Percentiles rank a stretch among this genome's conserved stretches.
phyloP scores from a whole-genome alignment of 768 basidiomycete genomes.

The Hygrocybe coccinea region DNA sequence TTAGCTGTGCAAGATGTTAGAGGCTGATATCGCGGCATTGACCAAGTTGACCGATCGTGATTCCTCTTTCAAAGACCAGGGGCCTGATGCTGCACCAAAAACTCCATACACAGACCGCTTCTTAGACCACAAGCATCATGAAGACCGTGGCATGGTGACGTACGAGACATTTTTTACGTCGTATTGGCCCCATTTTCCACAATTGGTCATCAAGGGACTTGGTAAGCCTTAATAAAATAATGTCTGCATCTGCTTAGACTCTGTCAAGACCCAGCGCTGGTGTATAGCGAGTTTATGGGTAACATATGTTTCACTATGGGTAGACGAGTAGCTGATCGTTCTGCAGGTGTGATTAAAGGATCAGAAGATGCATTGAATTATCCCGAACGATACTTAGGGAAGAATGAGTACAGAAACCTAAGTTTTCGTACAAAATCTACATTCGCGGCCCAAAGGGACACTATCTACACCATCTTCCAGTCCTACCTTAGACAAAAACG shows the following conservation, averaged over 20 bases:
- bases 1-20: constrained; percentile 47
- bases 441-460: constrained; percentile 46
- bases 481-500: constrained; percentile 46
- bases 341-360: constrained; percentile 60
- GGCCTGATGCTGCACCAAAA: too few species aligned
- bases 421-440: constrained; percentile 50
- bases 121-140: constrained; percentile 2
- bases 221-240: constrained; percentile 33
- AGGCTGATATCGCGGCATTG: constrained; percentile 46
- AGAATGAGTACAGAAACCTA: constrained; percentile 45
- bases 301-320: constrained; percentile 8
- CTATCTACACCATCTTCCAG: constrained; percentile 51
- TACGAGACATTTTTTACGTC: constrained; percentile 43
- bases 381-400: constrained; percentile 26
- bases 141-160: constrained; percentile 39
- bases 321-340: not conserved
- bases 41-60: too few species aligned
- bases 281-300: constrained; percentile 66
- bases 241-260: not conserved
- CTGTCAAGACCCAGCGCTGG: constrained; percentile 51
- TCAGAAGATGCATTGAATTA: constrained; percentile 47
- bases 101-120: too few species aligned
- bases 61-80: too few species aligned
- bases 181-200: constrained; percentile 61
- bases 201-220: constrained; percentile 45